Evolutionary conservation across 176 grass and related monocot species (phyloP), one percentile per base, ranked within the genome.

Genomic region (Thalia dealbata): DNA sequence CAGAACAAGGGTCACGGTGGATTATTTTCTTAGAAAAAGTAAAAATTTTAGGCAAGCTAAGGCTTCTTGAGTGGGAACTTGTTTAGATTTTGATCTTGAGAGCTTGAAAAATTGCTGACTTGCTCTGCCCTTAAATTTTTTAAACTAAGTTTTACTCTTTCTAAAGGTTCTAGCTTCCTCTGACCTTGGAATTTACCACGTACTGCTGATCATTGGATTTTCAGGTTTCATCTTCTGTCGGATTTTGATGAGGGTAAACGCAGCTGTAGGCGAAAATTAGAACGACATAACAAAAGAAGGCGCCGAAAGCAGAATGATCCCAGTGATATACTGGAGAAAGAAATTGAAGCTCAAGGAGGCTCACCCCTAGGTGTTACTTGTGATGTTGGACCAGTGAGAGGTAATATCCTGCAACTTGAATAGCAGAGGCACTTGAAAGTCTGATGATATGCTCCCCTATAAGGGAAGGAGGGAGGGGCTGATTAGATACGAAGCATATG

Each of bases 241-340:
- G 90, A 99, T 88, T 99, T 99, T 50, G 95, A 99, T 87, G 95
- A 99, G 76, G 95, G 88, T 62, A 99, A 99, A 86, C 84, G 95
- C 59, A 99, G 95, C 73, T 99, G 95, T 70, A 91, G 95, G 81
- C 88, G 95, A 83, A 99, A 99, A 75, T 50, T 99, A 71, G 95
- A 99, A 81, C 69, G 81, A 38, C 95, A 99, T 79, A 99, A 99
- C 79, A 99, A 85, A 80, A 91, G 95, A 71, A 84, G 95, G 87
- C 52, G 95, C 64, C 81, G 95, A 76, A 93, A 77, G 78, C 73
- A 85, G 78, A 48, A 18, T 75, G 87, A 85, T 84, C 88, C 83
- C 52, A 93, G 81, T 81, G 81, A 61, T 55, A 71, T 35, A n/a
- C 22, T 81, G 15, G 90, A 91, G 69, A 91, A 82, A 83, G 90